These are phyloP conservation scores for Acanthamoeba culbertsoni DNA, from an alignment of 208 protist genomes.

Conservation along the genomic window DNA sequence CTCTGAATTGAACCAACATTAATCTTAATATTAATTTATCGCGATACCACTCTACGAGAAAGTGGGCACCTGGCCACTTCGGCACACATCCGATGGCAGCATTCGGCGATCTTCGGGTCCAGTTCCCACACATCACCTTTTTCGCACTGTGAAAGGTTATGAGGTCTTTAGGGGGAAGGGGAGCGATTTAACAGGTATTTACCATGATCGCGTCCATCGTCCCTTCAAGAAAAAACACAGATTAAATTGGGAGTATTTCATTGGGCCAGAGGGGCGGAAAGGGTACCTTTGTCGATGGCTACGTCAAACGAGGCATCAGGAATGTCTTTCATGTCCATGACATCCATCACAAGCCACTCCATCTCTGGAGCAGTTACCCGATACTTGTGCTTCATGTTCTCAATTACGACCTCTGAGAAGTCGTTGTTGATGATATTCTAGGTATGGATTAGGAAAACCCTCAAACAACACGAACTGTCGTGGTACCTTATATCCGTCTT, in stretches of 20 bases:
- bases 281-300: conserved; percentile 61
- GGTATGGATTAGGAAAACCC: too few species aligned
- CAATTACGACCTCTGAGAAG: conserved; percentile 60
- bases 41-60: background rate
- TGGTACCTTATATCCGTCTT: conserved; percentile 63
- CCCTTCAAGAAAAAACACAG: background rate
- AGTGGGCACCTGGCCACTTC: background rate
- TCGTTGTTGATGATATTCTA: conserved; percentile 63
- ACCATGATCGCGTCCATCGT: conserved; percentile 46
- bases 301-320: conserved; percentile 59
- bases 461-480: too few species aligned
- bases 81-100: conserved; percentile 35
- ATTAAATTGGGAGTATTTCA: background rate
- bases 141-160: conserved; percentile 2
- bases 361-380: conserved; percentile 2
- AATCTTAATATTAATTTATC: too few species aligned
- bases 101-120: conserved; percentile 21
- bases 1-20: too few species aligned
- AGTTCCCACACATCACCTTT: conserved; percentile 48
- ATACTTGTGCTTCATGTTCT: conserved; percentile 44
- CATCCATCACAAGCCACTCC: conserved; percentile 64
- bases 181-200: background rate
- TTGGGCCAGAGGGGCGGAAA: background rate
- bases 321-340: conserved; percentile 33
- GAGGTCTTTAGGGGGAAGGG: background rate